Conservation (phyloP, 495 filamentous ascomycete genomes). For the Lindgomyces ingoldianus region DNA sequence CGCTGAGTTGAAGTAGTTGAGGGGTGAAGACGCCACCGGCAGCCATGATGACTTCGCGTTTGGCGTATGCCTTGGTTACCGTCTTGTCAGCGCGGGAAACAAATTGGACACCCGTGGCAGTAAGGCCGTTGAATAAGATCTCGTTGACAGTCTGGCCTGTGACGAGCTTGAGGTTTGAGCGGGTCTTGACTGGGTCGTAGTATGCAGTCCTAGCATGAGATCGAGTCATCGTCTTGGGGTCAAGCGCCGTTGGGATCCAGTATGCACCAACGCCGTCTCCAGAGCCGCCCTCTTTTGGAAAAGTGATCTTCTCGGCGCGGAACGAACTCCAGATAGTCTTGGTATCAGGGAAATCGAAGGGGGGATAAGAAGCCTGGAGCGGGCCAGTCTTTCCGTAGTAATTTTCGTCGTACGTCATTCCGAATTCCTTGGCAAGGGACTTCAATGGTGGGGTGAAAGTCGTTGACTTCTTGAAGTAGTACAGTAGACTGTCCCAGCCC, state of each 20-base stretch:
- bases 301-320: not conserved
- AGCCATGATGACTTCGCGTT: conserved; percentile 60
- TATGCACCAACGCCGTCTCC: conserved; percentile 6
- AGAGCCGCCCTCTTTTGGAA: conserved; percentile 2
- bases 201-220: conserved; percentile 18
- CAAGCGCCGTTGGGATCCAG: conserved; percentile 14
- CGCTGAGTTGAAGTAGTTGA: conserved; percentile 57
- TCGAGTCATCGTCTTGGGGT: conserved; percentile 11
- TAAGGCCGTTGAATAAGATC: conserved; percentile 24
- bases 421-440: conserved; percentile 8
- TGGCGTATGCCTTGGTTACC: conserved; percentile 46
- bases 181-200: conserved; percentile 14
- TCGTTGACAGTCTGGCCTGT: conserved; percentile 22
- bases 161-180: conserved; percentile 23
- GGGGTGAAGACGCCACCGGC: conserved; percentile 61
- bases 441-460: conserved; percentile 8
- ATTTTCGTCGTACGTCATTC: conserved; percentile 46
- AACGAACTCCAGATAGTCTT: conserved; percentile 35
- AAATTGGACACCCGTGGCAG: conserved; percentile 42
- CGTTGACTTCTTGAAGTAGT: conserved; percentile 30
- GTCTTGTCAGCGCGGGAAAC: conserved; percentile 30
- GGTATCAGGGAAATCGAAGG: conserved; percentile 47
- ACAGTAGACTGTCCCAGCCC: conserved; percentile 40
- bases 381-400: conserved; percentile 48
- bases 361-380: conserved; percentile 47